Percentiles rank a stretch among this genome's conserved stretches.
These are phyloP conservation scores for Zoysia matrella DNA, from an alignment of 202 grass and related monocot genomes.

Conservation along the genomic window DNA sequence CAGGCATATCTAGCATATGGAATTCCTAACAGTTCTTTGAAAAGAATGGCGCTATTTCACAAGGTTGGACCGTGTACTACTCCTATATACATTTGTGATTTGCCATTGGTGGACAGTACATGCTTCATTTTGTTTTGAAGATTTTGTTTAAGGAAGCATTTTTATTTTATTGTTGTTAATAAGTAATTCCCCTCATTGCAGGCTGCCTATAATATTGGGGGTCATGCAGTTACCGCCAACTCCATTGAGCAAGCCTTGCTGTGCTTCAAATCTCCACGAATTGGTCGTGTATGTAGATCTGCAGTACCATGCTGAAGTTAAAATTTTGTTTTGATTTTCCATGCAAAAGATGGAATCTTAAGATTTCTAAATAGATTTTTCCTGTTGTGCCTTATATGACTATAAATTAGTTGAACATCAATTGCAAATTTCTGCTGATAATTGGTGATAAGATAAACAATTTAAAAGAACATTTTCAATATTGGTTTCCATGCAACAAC, in stretches of 20 bases:
- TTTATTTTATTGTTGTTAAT: background rate
- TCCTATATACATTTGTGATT: conserved; percentile 20
- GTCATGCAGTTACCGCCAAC: conserved; percentile 78
- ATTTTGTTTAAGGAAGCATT: background rate
- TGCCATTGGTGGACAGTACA: background rate
- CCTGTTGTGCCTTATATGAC: background rate
- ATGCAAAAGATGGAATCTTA: background rate
- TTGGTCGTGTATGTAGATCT: conserved; percentile 72
- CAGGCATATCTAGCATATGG: conserved; percentile 91
- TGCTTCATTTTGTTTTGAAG: background rate
- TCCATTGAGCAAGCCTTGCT: conserved; percentile 77
- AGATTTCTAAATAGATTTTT: background rate
- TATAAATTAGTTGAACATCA: background rate
- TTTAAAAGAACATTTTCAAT: background rate
- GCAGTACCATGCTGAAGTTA: conserved; percentile 28
- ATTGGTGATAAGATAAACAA: background rate
- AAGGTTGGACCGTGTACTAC: conserved; percentile 56
- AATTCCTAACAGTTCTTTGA: conserved; percentile 76
- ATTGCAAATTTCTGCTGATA: background rate
- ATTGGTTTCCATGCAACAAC: background rate
- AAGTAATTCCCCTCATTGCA: conserved; percentile 41
- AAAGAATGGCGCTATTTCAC: conserved; percentile 85
- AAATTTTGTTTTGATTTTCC: conserved; percentile 7
- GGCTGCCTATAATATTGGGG: conserved; percentile 95
- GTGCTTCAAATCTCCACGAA: conserved; percentile 66